Conservation (phyloP, 148 eudicot species). For the Dysphania ambrosioides region DNA sequence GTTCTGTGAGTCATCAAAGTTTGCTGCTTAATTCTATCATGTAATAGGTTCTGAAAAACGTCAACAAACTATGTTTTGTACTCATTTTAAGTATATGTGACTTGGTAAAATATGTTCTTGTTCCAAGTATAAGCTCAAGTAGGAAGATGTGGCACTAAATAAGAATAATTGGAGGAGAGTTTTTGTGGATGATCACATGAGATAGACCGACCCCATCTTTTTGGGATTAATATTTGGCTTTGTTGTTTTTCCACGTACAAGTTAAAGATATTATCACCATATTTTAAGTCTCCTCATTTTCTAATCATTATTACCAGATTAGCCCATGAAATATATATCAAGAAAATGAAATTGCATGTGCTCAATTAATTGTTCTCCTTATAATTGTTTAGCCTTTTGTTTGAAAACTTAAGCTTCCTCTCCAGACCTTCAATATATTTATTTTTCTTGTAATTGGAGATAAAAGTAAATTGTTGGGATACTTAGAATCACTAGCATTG, state of each 20-base stretch:
- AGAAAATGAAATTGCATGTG: not conserved
- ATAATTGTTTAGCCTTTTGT: not conserved
- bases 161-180: too few relatives aligned
- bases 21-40: not conserved
- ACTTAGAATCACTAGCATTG: too few relatives aligned
- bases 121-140: not conserved
- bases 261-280: not conserved
- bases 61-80: not conserved
- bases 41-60: not conserved
- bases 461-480: too few relatives aligned
- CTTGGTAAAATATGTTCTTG: not conserved
- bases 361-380: not conserved
- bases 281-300: not conserved
- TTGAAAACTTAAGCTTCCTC: not conserved
- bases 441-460: too few relatives aligned
- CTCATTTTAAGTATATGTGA: not conserved
- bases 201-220: too few relatives aligned
- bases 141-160: too few relatives aligned
- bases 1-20: not conserved
- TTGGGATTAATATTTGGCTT: too few relatives aligned
- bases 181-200: too few relatives aligned
- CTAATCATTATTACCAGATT: not conserved
- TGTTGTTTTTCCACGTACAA: not conserved
- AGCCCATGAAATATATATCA: not conserved
- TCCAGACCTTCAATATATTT: not conserved